Conservation (phyloP, 768 basidiomycete genomes). For the Suillus spraguei region DNA sequence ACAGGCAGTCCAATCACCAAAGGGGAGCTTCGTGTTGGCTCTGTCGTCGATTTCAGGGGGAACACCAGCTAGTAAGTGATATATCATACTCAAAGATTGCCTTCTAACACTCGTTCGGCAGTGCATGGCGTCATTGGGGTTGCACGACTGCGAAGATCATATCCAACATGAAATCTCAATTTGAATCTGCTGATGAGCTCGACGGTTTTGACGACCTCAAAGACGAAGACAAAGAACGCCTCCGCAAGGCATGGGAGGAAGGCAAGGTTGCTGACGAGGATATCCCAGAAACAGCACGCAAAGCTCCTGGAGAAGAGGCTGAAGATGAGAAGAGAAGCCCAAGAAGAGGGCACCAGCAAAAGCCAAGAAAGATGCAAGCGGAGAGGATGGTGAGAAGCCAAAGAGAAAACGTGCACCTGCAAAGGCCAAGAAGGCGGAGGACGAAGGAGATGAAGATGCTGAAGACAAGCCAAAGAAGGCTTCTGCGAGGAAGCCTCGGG, state of each 20-base stretch:
- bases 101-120: constrained; percentile 27
- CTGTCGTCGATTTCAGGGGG: constrained; percentile 73
- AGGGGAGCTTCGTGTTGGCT: constrained; percentile 72
- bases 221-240: constrained; percentile 68
- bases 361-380: constrained; percentile 37
- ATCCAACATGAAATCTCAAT: constrained; percentile 65
- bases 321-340: constrained; percentile 55
- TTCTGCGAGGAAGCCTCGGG: constrained; percentile 36
- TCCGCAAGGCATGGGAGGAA: constrained; percentile 72
- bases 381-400: constrained; percentile 39
- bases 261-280: constrained; percentile 85
- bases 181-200: constrained; percentile 63
- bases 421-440: constrained; percentile 36
- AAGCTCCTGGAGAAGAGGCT: constrained; percentile 48
- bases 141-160: constrained; percentile 75
- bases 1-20: constrained; percentile 74
- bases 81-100: constrained; percentile 5
- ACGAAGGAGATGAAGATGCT: constrained; percentile 36
- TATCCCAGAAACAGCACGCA: constrained; percentile 73
- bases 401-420: constrained; percentile 35
- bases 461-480: constrained; percentile 35
- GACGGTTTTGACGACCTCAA: constrained; percentile 84
- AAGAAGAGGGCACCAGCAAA: constrained; percentile 52
- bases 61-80: constrained; percentile 62
- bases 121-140: constrained; percentile 91